A percentile compares a stretch with the other conserved stretches of the same genome.
phyloP scores from a whole-genome alignment of 164 flowering plant species.

The Liriodendron chinense region DNA sequence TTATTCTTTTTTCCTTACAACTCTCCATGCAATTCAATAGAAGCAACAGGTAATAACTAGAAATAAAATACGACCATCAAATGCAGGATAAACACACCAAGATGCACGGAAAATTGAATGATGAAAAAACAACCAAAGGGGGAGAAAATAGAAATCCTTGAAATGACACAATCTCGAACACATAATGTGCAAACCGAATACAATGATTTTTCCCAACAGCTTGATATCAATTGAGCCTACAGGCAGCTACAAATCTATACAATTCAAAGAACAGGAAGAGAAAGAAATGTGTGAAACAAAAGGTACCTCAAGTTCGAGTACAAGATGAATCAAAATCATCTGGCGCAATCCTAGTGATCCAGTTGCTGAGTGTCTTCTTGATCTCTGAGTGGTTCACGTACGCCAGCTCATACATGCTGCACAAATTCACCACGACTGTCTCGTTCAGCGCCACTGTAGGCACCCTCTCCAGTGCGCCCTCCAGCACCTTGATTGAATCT shows the following conservation, averaged over 20 bases:
- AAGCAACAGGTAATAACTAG: no score
- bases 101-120: background rate
- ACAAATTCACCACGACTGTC: slow-evolving; percentile 84
- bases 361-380: slow-evolving; percentile 81
- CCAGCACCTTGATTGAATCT: slow-evolving; percentile 92
- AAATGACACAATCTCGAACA: no score
- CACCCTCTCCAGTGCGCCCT: slow-evolving; percentile 75
- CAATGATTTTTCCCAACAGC: background rate
- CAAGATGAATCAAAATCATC: slow-evolving; percentile 95
- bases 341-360: slow-evolving; percentile 97
- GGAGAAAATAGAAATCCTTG: background rate
- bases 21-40: no score
- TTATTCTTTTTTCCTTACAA: no score
- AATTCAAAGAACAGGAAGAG: background rate
- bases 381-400: slow-evolving; percentile 82
- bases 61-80: no score
- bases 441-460: slow-evolving; percentile 85
- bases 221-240: background rate
- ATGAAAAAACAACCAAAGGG: background rate
- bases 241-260: background rate
- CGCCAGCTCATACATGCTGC: slow-evolving; percentile 98
- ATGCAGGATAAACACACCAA: background rate
- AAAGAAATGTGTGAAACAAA: background rate
- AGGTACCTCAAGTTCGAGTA: slow-evolving; percentile 73
- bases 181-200: background rate